Evolutionary conservation across 164 flowering plant species (phyloP).

Genomic region (Sextonia rubra): DNA sequence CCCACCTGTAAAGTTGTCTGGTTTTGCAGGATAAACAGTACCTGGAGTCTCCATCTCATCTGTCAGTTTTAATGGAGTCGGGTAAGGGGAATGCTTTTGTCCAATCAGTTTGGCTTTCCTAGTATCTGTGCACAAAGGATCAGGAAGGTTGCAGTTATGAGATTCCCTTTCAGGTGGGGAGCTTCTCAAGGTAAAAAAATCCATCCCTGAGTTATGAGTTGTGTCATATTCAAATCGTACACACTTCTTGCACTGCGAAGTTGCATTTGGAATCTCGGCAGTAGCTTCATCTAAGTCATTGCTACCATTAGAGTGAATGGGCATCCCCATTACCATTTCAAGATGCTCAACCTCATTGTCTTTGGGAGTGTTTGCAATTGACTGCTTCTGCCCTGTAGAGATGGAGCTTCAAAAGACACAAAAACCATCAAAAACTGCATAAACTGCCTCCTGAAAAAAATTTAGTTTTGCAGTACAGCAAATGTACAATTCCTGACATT

Average conservation of each 20-base stretch:
- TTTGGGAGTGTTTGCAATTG: slow-evolving; percentile 14
- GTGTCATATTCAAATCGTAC: slow-evolving; percentile 64
- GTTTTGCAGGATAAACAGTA: slow-evolving; percentile 56
- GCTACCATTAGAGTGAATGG: slow-evolving; percentile 7
- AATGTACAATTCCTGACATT: not conserved
- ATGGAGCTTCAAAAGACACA: slow-evolving; percentile 23
- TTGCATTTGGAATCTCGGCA: slow-evolving; percentile 19
- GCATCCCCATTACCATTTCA: slow-evolving; percentile 7
- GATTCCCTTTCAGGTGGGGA: slow-evolving; percentile 2
- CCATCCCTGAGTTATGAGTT: not conserved
- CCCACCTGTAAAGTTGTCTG: slow-evolving; percentile 28
- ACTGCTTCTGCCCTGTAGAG: slow-evolving; percentile 20
- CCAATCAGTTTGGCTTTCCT: not conserved
- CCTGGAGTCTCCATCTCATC: slow-evolving; percentile 98
- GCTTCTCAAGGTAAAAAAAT: not conserved
- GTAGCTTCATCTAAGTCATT: slow-evolving; percentile 16
- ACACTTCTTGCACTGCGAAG: slow-evolving; percentile 35
- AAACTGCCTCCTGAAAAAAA: not conserved
- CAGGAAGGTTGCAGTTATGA: slow-evolving; percentile 16
- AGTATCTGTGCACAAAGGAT: slow-evolving; percentile 22
- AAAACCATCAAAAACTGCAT: not conserved
- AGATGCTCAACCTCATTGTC: slow-evolving; percentile 19
- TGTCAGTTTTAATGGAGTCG: slow-evolving; percentile 60
- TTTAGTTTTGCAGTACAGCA: not conserved
- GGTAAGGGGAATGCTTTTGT: slow-evolving; percentile 50